phyloP scores from a whole-genome alignment of 169 alveolate species.

The Amoebophrya sp. region DNA sequence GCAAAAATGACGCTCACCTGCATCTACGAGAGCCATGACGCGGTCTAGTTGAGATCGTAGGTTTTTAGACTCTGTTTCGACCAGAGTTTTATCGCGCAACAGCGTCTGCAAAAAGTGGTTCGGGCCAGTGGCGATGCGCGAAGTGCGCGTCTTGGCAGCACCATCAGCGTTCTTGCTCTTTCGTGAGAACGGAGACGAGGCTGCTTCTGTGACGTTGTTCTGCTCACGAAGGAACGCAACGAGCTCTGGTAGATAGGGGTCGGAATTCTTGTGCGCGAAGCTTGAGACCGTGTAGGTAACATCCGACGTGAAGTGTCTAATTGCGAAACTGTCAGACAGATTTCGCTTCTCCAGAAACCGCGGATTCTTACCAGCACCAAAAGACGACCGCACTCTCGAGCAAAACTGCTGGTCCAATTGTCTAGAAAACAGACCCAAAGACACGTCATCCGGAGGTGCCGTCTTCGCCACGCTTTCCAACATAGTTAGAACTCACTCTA shows the following conservation, averaged over 20 bases:
- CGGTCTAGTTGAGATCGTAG: neutral
- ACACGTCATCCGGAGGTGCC: too few species aligned
- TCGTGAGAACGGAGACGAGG: too few species aligned
- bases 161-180: too few species aligned
- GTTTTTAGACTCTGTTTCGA: neutral
- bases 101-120: neutral
- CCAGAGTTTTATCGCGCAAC: neutral
- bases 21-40: neutral
- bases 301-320: neutral
- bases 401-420: neutral
- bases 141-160: too few species aligned
- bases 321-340: neutral
- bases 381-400: neutral
- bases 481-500: too few species aligned
- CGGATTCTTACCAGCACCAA: slow-evolving; percentile 7
- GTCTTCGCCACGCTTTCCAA: too few species aligned
- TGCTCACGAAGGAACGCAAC: too few species aligned
- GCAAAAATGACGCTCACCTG: neutral
- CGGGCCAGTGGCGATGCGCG: too few species aligned
- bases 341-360: neutral
- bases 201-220: too few species aligned
- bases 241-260: neutral
- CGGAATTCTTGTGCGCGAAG: neutral
- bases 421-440: too few species aligned
- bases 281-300: neutral